phyloP scores from a whole-genome alignment of 441 rosid species.

The Macaranga tanarius region DNA sequence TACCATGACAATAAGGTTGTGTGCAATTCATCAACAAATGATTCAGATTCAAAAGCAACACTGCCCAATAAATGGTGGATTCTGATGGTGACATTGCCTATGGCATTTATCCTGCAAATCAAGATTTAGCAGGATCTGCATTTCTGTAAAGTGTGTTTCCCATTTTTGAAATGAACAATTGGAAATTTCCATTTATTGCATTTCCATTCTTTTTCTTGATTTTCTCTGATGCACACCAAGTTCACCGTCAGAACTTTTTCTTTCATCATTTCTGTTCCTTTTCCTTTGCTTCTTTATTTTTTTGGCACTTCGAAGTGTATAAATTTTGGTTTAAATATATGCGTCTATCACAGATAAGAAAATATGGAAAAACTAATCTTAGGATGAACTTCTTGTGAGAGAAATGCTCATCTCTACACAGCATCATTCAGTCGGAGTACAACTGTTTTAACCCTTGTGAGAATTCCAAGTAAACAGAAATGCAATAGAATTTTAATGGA shows the following conservation, averaged over 20 bases:
- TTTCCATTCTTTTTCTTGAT: not conserved
- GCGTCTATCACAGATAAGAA: no score
- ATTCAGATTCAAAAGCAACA: conserved; percentile 24
- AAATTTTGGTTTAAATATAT: no score
- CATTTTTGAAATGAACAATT: conserved; percentile 6
- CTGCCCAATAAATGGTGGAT: conserved; percentile 36
- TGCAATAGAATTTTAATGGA: not conserved
- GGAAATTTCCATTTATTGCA: not conserved
- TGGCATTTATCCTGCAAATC: conserved; percentile 23
- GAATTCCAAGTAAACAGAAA: not conserved
- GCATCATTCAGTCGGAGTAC: no score
- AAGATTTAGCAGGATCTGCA: conserved; percentile 21
- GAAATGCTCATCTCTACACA: no score
- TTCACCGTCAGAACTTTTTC: not conserved
- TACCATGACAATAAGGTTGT: conserved; percentile 40
- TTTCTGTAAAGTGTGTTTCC: conserved; percentile 12
- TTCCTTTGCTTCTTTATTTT: no score
- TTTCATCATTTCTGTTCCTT: not conserved
- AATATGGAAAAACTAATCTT: no score
- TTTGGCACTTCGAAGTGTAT: no score
- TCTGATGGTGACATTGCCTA: conserved; percentile 28
- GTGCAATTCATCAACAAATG: conserved; percentile 38
- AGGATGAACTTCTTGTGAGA: no score
- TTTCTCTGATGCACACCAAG: not conserved
- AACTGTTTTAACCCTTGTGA: no score